Base-by-base conservation (phyloP, 2,329 filamentous ascomycete genomes). In the Peltaster fructicola region DNA sequence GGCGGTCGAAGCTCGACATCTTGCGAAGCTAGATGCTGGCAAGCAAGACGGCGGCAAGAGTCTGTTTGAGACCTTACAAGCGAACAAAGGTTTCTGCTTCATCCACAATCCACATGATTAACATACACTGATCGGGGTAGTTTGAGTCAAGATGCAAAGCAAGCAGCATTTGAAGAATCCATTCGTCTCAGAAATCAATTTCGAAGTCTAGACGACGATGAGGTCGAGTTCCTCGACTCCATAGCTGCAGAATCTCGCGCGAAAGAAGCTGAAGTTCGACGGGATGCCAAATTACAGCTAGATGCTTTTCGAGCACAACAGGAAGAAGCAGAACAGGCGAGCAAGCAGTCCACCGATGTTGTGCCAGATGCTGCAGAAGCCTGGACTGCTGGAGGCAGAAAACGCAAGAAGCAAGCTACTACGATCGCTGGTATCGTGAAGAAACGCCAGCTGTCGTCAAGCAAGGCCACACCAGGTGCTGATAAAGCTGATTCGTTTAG, bases 101-200 rank as follows among this genome's bases (percentile, higher is more conserved):
- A 18, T 17, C 14, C 10, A 8, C 14, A n/a, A 4, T 8, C 11
- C 5, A n/a, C 5, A 25, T 18, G 19, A 10, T 14, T 11, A 15
- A 12, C 13, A 9, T 14, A 23, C 20, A 21, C 46, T 27, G 26
- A 28, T 21, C 41, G 35, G 34, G 25, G 31, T 29, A 20, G 31
- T 26, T 23, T 26, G 22, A 23, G 36, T 22, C 30, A 35, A 75
- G 77, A 72, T 35, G 75, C 76, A 30, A 85, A 84, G 51, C 75
- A 85, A 53, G 77, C 78, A 11, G 76, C 73, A 6, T 81, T 82
- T 47, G 78, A 82, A 47, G 78, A 85, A 49, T 47, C 72, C 34
- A 65, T 63, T 34, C 64, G 64, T 35, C 56, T 85, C 25, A 67
- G 68, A 42, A 78, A 85, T 41, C 79, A 85, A 53, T 84, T 82